Evolutionary conservation across 495 filamentous ascomycete species (phyloP).

Genomic region (Thozetella sp.): DNA sequence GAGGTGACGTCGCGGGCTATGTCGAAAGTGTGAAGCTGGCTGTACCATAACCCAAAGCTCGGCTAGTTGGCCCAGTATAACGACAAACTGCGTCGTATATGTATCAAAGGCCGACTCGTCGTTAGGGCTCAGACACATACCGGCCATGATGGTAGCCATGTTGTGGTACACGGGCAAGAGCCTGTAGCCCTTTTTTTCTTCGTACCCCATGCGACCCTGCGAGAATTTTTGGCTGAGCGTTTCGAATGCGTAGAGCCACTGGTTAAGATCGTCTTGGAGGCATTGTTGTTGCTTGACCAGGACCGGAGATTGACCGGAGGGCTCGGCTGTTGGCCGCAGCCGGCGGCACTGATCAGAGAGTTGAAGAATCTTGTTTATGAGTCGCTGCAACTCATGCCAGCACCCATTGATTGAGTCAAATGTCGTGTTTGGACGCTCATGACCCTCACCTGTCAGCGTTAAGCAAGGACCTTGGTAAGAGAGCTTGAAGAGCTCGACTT

Average conservation of each 20-base stretch:
- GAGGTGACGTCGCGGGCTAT: not conserved
- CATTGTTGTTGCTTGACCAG: constrained; percentile 10
- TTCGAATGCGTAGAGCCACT: constrained; percentile 21
- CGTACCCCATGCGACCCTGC: not conserved
- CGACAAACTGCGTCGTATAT: constrained; percentile 32
- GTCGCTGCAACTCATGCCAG: constrained; percentile 23
- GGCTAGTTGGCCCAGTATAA: constrained; percentile 26
- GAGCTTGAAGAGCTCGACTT: constrained; percentile 23
- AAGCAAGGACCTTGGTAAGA: constrained; percentile 11
- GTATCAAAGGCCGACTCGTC: constrained; percentile 40
- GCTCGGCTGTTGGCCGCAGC: not conserved
- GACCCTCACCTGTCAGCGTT: constrained; percentile 4
- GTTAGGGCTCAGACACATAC: constrained; percentile 28
- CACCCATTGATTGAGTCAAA: constrained; percentile 26
- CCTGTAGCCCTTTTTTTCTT: constrained; percentile 9
- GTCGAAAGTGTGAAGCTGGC: constrained; percentile 1
- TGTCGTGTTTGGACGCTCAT: not conserved
- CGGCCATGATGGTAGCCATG: constrained; percentile 44
- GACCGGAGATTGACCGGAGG: not conserved
- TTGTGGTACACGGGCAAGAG: constrained; percentile 42
- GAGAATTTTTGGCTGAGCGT: constrained; percentile 1
- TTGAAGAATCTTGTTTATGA: constrained; percentile 28
- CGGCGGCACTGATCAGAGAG: constrained; percentile 21
- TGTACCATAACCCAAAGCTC: constrained; percentile 17
- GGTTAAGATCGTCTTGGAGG: constrained; percentile 14